Evolutionary conservation across 1,284 basidiomycete species (phyloP).

Genomic region (Athelia psychrophila): DNA sequence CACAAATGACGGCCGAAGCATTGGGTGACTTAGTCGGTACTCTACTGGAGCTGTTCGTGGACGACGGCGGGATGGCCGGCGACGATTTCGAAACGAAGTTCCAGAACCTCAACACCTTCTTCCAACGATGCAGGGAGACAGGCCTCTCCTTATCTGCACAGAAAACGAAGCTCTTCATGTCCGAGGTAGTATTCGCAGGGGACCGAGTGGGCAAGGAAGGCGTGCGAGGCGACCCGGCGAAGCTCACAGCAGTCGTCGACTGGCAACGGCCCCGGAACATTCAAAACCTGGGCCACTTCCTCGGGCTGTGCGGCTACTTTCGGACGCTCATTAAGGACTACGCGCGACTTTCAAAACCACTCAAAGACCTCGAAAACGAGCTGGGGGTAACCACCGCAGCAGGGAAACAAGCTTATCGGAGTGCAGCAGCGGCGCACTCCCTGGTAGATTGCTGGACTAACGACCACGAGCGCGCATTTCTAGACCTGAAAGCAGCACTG

Average conservation of each 20-base stretch:
- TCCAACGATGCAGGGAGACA: conserved; percentile 15
- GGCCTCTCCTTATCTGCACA: too few relatives aligned
- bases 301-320: conserved; percentile 25
- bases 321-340: too few relatives aligned
- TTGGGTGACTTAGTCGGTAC: conserved; percentile 28
- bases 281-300: conserved; percentile 19
- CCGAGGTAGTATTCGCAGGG: conserved; percentile 27
- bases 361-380: conserved; percentile 22
- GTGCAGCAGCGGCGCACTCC: conserved; percentile 14
- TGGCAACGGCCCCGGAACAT: conserved; percentile 25
- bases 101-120: conserved; percentile 16
- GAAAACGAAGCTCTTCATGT: conserved; percentile 29
- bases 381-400: conserved; percentile 17
- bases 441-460: conserved; percentile 21
- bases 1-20: conserved; percentile 24
- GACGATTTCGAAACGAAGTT: conserved; percentile 24
- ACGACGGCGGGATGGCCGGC: conserved; percentile 24
- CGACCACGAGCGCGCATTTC: conserved; percentile 25
- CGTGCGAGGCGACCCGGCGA: conserved; percentile 22
- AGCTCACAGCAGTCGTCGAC: conserved; percentile 28
- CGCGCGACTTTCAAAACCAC: conserved; percentile 20
- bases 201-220: conserved; percentile 22
- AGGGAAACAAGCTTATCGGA: conserved; percentile 18
- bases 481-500: conserved; percentile 23
- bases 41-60: conserved; percentile 29